Evolutionary conservation across 2,329 filamentous ascomycete species (phyloP).

Genomic region (Penicillium fuscoglaucum): DNA sequence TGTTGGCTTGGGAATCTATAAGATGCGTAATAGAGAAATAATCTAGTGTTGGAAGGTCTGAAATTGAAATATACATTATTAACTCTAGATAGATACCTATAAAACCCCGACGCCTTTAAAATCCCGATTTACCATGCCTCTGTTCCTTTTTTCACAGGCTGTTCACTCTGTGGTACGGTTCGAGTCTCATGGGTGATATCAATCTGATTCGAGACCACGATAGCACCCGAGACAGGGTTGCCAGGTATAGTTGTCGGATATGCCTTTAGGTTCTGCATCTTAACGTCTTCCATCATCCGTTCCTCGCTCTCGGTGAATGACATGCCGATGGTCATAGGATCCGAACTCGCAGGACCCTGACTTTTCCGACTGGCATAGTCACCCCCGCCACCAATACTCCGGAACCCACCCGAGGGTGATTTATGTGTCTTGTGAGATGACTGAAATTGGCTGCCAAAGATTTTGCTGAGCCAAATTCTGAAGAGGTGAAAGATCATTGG

Average conservation of each 20-base stretch:
- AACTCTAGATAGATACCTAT: background rate
- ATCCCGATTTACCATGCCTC: background rate
- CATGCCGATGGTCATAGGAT: constrained; percentile 39
- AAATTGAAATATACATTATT: no score
- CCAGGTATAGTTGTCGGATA: constrained; percentile 19
- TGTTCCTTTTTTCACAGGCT: background rate
- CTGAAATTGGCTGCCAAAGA: constrained; percentile 41
- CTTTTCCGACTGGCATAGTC: constrained; percentile 30
- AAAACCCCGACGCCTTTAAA: background rate
- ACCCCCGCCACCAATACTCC: constrained; percentile 25
- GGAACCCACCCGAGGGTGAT: constrained; percentile 34
- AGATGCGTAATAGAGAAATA: background rate
- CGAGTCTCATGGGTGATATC: constrained; percentile 34
- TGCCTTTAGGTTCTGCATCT: constrained; percentile 41
- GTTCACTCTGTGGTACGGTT: background rate
- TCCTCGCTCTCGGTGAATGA: constrained; percentile 49
- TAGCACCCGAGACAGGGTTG: constrained; percentile 28
- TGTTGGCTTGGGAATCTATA: background rate
- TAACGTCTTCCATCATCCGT: constrained; percentile 47
- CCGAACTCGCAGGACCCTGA: constrained; percentile 34
- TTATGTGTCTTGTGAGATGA: constrained; percentile 37
- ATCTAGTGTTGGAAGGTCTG: no score
- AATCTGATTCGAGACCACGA: constrained; percentile 47
- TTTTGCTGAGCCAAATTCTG: constrained; percentile 40
- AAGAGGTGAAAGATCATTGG: constrained; percentile 46